A percentile compares a stretch with the other conserved stretches of the same genome.
Evolutionary conservation across 2,329 filamentous ascomycete species (phyloP).

Genomic region (Cytospora chrysosperma): DNA sequence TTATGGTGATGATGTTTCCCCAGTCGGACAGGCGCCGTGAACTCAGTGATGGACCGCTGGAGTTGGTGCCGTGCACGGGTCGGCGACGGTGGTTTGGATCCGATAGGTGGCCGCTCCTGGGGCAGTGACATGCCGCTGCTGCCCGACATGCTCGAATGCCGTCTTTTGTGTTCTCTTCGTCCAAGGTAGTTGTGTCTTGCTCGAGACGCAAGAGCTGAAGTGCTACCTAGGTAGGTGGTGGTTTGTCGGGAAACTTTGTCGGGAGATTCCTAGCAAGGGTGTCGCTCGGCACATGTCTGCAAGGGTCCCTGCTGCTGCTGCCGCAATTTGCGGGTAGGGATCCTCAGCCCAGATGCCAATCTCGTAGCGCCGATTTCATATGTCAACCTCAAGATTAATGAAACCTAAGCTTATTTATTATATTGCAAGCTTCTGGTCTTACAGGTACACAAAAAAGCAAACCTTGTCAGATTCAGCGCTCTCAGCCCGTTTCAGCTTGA

Average conservation of each 20-base stretch:
- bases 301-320: background rate
- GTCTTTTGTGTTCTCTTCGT: background rate
- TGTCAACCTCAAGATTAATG: conserved; percentile 4
- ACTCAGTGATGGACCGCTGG: conserved; percentile 55
- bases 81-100: conserved; percentile 33
- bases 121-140: conserved; percentile 11
- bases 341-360: conserved; percentile 16
- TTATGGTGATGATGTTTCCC: conserved; percentile 40
- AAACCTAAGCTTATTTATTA: conserved; percentile 11
- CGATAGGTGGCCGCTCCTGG: background rate
- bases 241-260: too few relatives aligned
- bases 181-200: background rate
- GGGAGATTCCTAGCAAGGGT: conserved; percentile 5
- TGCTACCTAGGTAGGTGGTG: too few relatives aligned
- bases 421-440: conserved; percentile 7
- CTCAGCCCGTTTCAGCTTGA: conserved; percentile 17
- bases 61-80: conserved; percentile 50
- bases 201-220: background rate
- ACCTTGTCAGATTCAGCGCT: conserved; percentile 6
- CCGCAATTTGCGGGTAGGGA: conserved; percentile 12
- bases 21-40: conserved; percentile 47
- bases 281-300: background rate
- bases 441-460: conserved; percentile 15
- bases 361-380: conserved; percentile 12
- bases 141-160: conserved; percentile 19